These are phyloP conservation scores for Diaporthe amygdali DNA, from an alignment of 2,329 filamentous ascomycete genomes.

Conservation along the genomic window DNA sequence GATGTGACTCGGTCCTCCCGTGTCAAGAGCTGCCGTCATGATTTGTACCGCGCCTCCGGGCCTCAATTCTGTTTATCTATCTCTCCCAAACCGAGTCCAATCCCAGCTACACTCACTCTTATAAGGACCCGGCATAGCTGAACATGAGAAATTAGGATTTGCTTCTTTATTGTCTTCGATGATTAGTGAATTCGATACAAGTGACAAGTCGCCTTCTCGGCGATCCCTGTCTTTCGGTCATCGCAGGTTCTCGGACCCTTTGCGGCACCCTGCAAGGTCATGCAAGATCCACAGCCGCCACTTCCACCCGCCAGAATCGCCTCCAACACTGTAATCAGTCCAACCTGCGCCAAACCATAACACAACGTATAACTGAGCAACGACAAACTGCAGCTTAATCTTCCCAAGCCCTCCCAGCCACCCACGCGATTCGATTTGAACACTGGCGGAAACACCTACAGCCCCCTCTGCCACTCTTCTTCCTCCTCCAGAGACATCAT, in stretches of 20 bases:
- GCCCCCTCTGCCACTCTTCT: not conserved
- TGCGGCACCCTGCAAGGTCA: not conserved
- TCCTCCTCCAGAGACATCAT: constrained; percentile 1
- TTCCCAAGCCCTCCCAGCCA: not conserved
- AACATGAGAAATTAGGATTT: not conserved
- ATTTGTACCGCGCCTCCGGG: not conserved
- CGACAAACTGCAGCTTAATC: not conserved
- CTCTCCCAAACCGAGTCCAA: too few species aligned
- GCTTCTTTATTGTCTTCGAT: not conserved
- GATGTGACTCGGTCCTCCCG: not conserved
- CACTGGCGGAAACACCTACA: not conserved
- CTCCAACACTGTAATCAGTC: not conserved
- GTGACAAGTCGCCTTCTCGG: not conserved
- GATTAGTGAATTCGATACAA: not conserved
- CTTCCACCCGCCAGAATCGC: not conserved
- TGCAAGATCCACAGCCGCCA: constrained; percentile 12
- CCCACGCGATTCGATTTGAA: not conserved
- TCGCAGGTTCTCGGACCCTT: constrained; percentile 4
- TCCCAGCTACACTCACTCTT: not conserved
- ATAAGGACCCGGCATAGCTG: not conserved
- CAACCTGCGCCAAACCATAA: not conserved
- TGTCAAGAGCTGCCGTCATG: not conserved
- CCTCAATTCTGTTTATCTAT: not conserved
- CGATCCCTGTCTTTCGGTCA: not conserved
- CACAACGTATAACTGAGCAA: not conserved